These are phyloP conservation scores for Huntiella moniliformis DNA, from an alignment of 2,329 filamentous ascomycete species.

Conservation along the genomic window DNA sequence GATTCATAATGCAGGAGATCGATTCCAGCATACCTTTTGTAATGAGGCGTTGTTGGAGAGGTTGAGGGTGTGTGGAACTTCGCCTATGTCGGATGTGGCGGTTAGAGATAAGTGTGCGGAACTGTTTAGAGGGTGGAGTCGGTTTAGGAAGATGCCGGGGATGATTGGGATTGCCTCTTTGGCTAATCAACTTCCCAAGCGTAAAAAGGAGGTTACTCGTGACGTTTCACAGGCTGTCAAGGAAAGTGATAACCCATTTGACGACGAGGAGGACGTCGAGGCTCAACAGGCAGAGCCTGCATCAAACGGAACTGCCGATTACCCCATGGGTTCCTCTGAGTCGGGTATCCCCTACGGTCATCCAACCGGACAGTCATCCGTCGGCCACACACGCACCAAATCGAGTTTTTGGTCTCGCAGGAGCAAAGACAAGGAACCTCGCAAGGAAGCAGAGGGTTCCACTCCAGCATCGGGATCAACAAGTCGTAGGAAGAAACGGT, in stretches of 20 bases:
- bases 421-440: conserved; percentile 31
- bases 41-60: conserved; percentile 87
- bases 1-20: conserved; percentile 79
- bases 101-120: conserved; percentile 80
- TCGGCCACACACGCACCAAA: conserved; percentile 21
- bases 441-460: conserved; percentile 28
- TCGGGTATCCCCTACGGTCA: conserved; percentile 12
- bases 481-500: conserved; percentile 33
- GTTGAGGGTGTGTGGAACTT: conserved; percentile 69
- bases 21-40: conserved; percentile 72
- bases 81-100: conserved; percentile 62
- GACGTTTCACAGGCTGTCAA: conserved; percentile 67
- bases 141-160: conserved; percentile 65
- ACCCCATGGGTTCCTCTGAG: neutral
- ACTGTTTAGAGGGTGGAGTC: conserved; percentile 75
- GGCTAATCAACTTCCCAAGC: conserved; percentile 48
- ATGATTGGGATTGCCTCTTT: conserved; percentile 64
- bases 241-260: conserved; percentile 60
- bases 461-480: conserved; percentile 12
- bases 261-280: conserved; percentile 43
- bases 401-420: conserved; percentile 25
- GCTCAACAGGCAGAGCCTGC: conserved; percentile 9
- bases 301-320: conserved; percentile 11
- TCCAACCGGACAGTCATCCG: conserved; percentile 10
- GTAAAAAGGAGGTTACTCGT: conserved; percentile 55